Base-by-base conservation (phyloP, 2,329 filamentous ascomycete species). In the Hymenoscyphus scutula region DNA sequence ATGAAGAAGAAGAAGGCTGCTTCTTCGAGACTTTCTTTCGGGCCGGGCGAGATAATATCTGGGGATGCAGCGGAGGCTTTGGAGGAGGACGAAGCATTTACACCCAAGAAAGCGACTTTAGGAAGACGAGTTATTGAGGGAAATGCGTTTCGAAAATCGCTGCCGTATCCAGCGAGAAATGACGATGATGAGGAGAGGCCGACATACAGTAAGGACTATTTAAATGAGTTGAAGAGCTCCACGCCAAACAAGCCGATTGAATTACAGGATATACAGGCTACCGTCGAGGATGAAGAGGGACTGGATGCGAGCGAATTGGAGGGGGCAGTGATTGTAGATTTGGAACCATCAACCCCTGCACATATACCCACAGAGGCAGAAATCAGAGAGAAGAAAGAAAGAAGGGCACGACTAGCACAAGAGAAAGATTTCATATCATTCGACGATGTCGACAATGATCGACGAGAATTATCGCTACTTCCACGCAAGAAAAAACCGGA, bases 361-460 rank as follows among this genome's bases (percentile, higher is more conserved):
- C 80, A 80, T 5, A 92, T 97, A 66, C 87, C 94, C 2, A 92
- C 89, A 1, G 89, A 93, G 65, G 85, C 89, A 1, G 91, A 97
- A 72, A 96, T 98, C 58, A 84, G 84, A 30, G 93, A 96, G 76
- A 96, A 93, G 79, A 98, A 97, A 76, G 90, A 92, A 64, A 86
- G 95, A 1, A 85, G 94, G 17, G 89, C 89, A n/a, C 87, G 94
- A 1, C 76, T 96, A 11, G 93, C 92, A 0, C 82, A 86, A 59
- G 87, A 92, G 70, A 77, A 90, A 56, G 86, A 88, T 60, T 90
- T 86, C 71, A 83, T 91, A 53, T 85, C 87, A 0, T 78, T 91
- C 0, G 81, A 85, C 61, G 84, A 83, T 37, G 81, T 81, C n/a
- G 82, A 83, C n/a, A 80, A 82, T 56, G 72, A 65, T 62, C 59